Base-by-base conservation (phyloP, 345 rosid species). In the Mallotus nudiflorus region DNA sequence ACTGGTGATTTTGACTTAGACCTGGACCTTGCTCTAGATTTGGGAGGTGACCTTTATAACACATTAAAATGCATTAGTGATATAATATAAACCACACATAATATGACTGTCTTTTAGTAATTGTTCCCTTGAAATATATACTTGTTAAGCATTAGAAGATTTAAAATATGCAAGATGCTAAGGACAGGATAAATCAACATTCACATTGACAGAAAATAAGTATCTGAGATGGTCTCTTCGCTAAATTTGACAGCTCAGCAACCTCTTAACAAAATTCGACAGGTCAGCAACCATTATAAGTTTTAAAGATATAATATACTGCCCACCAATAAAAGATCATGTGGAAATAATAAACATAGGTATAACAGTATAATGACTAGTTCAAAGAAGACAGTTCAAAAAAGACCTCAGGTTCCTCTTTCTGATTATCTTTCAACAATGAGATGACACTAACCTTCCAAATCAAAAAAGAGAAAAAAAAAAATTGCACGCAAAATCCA, bases 1-100 rank as follows among this genome's bases (percentile, higher is more conserved):
- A 89, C 77, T 12, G 98, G 98, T 54, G 97, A 95, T 66, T 82
- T 82, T 0, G 96, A 89, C 70, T 80, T 93, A 46, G 97, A 87
- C 77, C 80, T 92, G 25, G 96, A 88, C 73, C 84, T 86, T 28
- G 87, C 88, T 72, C 67, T 85, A 69, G 97, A 81, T 12, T 76
- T 62, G 59, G 91, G 88, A 76, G 98, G 96, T 39, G 97, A 90
- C 84, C 97, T 89, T 67, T 72, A 73, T 33, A 58, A 16, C 31
- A 40, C 9, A 62, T 28, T 37, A 29, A 16, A 77, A 62, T 6
- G n/a, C 22, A 25, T 68, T 46, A 78, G 67, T 27, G 6, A 22
- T 39, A 19, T 45, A 19, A 25, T 33, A 37, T 37, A 62, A 69
- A 18, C 48, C 61, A 16, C 7, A 19, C 5, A 48, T 37, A 16